Conservation (phyloP, 208 protist genomes). For the Leishmania tropica region DNA sequence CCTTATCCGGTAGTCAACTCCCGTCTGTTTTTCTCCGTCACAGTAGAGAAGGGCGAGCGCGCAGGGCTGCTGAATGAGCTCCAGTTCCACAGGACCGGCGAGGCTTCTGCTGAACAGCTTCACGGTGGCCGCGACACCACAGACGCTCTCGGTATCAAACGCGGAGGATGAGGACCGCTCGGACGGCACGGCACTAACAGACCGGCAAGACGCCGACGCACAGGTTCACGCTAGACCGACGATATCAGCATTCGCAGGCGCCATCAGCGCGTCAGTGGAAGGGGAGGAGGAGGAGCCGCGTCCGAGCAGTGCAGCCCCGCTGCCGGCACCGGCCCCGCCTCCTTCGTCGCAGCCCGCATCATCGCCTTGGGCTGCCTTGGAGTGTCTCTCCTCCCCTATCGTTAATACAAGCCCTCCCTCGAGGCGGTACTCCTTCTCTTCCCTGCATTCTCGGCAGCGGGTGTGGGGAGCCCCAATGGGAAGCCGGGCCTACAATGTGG, state of each 20-base stretch:
- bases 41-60: background rate
- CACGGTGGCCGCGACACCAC: conserved; percentile 24
- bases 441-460: background rate
- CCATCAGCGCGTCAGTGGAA: background rate
- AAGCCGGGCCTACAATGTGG: background rate
- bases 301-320: conserved; percentile 17
- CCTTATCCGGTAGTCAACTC: background rate
- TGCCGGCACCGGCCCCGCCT: conserved; percentile 17
- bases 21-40: background rate
- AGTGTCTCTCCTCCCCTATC: background rate
- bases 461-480: background rate
- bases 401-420: too few species aligned
- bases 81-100: conserved; percentile 15
- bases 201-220: background rate
- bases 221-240: background rate
- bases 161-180: background rate
- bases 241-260: background rate
- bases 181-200: background rate
- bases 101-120: conserved; percentile 29
- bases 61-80: conserved; percentile 9
- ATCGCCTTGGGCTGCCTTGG: background rate
- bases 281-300: conserved; percentile 17
- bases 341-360: background rate
- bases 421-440: background rate
- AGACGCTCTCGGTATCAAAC: background rate